Base-by-base conservation (phyloP, 2,329 filamentous ascomycete genomes). In the Xylariaceae sp. region DNA sequence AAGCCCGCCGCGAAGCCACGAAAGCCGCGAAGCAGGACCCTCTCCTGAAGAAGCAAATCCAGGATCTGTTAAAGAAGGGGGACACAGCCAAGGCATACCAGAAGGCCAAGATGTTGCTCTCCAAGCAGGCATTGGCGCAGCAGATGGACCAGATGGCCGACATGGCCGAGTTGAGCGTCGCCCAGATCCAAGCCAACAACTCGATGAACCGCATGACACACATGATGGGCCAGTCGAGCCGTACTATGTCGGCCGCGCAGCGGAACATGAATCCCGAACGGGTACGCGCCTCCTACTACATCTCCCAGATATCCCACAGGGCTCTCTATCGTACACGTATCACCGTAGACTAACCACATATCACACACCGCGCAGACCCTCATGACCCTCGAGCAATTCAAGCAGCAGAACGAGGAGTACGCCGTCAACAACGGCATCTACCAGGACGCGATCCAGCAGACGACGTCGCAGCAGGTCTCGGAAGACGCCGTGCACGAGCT, bases 401-500 rank as follows among this genome's bases (percentile, higher is more conserved):
- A 34, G 17, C n/a, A 17, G 19, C 30, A 40, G 18, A 40, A 40
- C 38, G 26, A 35, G 30, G 33, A 34, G 19, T 33, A 29, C 38
- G 32, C 31, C 29, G 33, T 32, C 19, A 34, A 40, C 32, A 35
- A 28, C 63, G 76, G 82, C 52, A 89, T 90, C 66, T 93, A 93
- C 66, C 87, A 91, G 64, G 89, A 90, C 59, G 87, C 88, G 45
- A 91, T 90, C 48, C 81, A 79, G 17, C 83, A 85, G 46, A 85
- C 85, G 29, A 94, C 89, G 1, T 63, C 87, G 65, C 56, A 84
- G 70, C 13, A 19, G 15, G 63, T 90, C 69, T 68, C 87, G 70
- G 66, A 95, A 61, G 89, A 94, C 53, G 88, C 90, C 52, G 88
- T 95, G 2, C 89, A 95, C 63, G 82, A 88, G 52, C 68, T 95